These are phyloP conservation scores for Xylaria sp. DNA, from an alignment of 2,329 filamentous ascomycete species.

Conservation along the genomic window DNA sequence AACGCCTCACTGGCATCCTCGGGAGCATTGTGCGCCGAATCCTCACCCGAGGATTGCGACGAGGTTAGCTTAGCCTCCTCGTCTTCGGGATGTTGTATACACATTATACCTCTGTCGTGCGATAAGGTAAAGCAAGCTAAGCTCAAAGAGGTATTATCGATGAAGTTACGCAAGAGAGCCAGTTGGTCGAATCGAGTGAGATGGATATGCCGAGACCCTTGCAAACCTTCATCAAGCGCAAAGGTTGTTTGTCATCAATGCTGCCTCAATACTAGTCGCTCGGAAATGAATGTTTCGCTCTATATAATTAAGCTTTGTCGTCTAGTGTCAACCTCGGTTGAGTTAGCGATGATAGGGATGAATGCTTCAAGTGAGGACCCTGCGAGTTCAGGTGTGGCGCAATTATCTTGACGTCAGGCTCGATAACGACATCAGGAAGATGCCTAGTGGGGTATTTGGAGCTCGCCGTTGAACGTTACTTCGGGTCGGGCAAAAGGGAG, in stretches of 20 bases:
- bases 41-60: constrained; percentile 20
- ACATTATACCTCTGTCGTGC: constrained; percentile 39
- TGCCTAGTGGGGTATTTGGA: background rate
- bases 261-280: too few relatives aligned
- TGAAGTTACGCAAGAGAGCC: background rate
- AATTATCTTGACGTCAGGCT: constrained; percentile 28
- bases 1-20: constrained; percentile 54
- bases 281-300: background rate
- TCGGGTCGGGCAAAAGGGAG: background rate
- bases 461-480: background rate
- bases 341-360: background rate
- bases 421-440: constrained; percentile 1
- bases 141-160: constrained; percentile 2
- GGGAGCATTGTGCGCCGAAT: constrained; percentile 22
- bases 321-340: background rate
- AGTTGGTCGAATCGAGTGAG: background rate
- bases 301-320: constrained; percentile 1
- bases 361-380: constrained; percentile 4
- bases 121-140: constrained; percentile 1
- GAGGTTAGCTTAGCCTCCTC: constrained; percentile 28
- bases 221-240: constrained; percentile 6
- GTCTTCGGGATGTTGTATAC: constrained; percentile 42
- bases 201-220: background rate
- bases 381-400: background rate
- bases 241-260: constrained; percentile 4